Evolutionary conservation across 2,329 filamentous ascomycete species (phyloP).

Genomic region (Neonectria sp.): DNA sequence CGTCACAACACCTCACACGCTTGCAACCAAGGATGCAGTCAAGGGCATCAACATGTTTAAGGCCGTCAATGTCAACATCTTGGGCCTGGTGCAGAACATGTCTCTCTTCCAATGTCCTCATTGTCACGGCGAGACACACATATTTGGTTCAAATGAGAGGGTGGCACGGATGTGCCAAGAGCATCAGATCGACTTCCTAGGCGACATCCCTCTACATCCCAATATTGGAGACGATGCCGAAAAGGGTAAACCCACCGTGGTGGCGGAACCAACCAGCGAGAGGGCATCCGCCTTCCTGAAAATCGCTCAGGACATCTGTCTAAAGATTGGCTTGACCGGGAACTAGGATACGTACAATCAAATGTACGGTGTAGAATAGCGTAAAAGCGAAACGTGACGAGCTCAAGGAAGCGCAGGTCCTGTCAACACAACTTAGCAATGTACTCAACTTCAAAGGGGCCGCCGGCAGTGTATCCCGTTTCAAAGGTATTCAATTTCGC

Average conservation of each 20-base stretch:
- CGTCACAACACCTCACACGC: conserved; percentile 93
- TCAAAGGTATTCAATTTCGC: conserved; percentile 42
- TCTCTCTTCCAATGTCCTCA: conserved; percentile 85
- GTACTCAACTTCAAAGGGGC: conserved; percentile 28
- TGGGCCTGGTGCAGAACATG: conserved; percentile 96
- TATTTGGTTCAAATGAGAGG: conserved; percentile 79
- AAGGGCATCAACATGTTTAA: conserved; percentile 95
- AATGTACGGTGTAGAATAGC: conserved; percentile 23
- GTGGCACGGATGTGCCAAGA: conserved; percentile 79
- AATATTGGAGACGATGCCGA: conserved; percentile 91
- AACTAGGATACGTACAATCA: conserved; percentile 21
- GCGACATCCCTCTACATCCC: conserved; percentile 90
- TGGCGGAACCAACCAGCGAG: conserved; percentile 84
- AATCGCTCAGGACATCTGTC: conserved; percentile 73
- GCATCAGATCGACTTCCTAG: conserved; percentile 83
- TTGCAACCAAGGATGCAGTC: conserved; percentile 91
- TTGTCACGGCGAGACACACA: conserved; percentile 80
- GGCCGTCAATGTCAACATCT: conserved; percentile 83
- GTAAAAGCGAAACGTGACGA: conserved; percentile 8
- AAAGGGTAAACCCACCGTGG: conserved; percentile 89
- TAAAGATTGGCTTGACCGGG: conserved; percentile 57
- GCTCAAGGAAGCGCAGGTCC: conserved; percentile 19
- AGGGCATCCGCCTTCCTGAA: conserved; percentile 80
- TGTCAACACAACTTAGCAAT: conserved; percentile 40
- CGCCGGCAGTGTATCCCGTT: conserved; percentile 22